Evolutionary conservation across 805 yeast genomes (phyloP).

Genomic region (Kluyveromyces wickerhamii): DNA sequence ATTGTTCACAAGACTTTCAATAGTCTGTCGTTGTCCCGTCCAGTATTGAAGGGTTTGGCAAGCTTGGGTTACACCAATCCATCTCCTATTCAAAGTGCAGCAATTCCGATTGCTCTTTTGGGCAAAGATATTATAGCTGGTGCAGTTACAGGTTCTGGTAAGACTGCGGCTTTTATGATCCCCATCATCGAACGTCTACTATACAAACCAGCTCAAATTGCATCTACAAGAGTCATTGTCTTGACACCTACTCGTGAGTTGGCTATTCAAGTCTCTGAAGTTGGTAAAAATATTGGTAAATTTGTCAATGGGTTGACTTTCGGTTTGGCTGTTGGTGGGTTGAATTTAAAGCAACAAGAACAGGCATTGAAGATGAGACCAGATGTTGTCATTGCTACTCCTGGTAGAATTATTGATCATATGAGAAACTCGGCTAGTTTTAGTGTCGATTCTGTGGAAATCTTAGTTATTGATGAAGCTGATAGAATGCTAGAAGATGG

Average conservation of each 20-base stretch:
- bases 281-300: conserved; percentile 75
- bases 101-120: conserved; percentile 84
- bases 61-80: conserved; percentile 81
- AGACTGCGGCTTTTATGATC: conserved; percentile 96
- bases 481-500: conserved; percentile 99
- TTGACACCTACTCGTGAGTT: conserved; percentile 96
- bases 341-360: conserved; percentile 91
- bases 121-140: conserved; percentile 98
- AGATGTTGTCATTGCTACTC: conserved; percentile 94
- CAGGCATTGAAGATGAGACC: conserved; percentile 89
- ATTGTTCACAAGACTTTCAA: conserved; percentile 60
- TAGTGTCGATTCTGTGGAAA: conserved; percentile 83
- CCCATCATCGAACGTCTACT: conserved; percentile 90
- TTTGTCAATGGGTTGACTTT: conserved; percentile 70
- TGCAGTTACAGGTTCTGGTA: conserved; percentile 99
- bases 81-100: conserved; percentile 87
- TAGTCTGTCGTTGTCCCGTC: conserved; percentile 76
- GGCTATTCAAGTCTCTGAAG: conserved; percentile 94
- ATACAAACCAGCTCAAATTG: conserved; percentile 77
- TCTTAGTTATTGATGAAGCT: conserved; percentile 92
- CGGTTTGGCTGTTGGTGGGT: conserved; percentile 97
- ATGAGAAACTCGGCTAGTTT: conserved; percentile 91
- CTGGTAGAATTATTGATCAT: conserved; percentile 98
- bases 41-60: conserved; percentile 74
- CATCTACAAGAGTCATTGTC: conserved; percentile 85